phyloP scores from a whole-genome alignment of 306 rosid genomes.

The Glycyrrhiza uralensis region DNA sequence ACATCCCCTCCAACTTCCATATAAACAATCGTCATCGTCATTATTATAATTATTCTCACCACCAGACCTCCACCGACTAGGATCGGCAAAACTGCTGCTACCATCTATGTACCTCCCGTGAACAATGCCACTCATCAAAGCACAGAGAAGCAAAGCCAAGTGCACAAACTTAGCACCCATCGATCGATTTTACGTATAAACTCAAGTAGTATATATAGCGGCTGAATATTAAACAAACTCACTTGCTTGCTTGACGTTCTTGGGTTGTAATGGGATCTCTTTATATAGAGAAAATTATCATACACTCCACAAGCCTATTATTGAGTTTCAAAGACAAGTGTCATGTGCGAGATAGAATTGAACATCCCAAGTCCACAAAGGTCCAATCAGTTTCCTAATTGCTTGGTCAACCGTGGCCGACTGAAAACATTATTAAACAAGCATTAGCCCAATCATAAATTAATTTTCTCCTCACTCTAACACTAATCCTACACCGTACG shows the following conservation, averaged over 20 bases:
- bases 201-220: constrained; percentile 7
- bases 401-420: constrained; percentile 43
- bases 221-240: background rate
- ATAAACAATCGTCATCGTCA: constrained; percentile 19
- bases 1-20: constrained; percentile 48
- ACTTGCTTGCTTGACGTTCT: constrained; percentile 20
- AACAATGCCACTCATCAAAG: constrained; percentile 30
- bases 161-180: constrained; percentile 27
- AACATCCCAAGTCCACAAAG: background rate
- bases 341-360: background rate
- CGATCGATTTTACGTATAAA: background rate
- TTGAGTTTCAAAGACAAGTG: constrained; percentile 1
- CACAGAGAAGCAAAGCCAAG: constrained; percentile 26
- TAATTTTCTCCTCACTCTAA: background rate
- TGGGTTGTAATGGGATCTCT: background rate
- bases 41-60: too few relatives aligned
- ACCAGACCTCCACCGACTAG: constrained; percentile 29
- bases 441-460: background rate
- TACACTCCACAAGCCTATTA: background rate
- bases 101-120: constrained; percentile 29
- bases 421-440: constrained; percentile 25
- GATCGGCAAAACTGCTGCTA: constrained; percentile 20
- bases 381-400: constrained; percentile 20
- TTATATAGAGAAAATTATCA: constrained; percentile 25
- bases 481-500: background rate